phyloP scores from a whole-genome alignment of 306 rosid species.

The Abrus pulchellus region DNA sequence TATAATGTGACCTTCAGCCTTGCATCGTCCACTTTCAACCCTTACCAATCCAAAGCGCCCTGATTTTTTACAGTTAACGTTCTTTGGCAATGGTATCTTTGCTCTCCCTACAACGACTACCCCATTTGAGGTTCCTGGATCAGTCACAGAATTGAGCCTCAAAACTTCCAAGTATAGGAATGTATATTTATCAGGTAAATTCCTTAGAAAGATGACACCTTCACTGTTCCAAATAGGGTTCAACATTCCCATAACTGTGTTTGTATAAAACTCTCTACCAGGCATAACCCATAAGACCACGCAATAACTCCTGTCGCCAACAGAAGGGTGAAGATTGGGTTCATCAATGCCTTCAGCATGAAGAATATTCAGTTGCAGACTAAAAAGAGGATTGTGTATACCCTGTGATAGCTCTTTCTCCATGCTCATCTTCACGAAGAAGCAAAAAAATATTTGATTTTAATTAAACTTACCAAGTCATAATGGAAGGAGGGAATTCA shows the following conservation, averaged over 20 bases:
- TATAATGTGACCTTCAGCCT: background rate
- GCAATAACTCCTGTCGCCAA: background rate
- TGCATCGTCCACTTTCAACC: background rate
- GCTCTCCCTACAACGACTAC: background rate
- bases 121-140: conserved; percentile 19
- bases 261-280: background rate
- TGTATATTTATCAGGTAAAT: background rate
- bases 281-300: background rate
- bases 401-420: background rate
- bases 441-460: too few species aligned
- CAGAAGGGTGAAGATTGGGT: background rate
- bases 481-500: too few species aligned
- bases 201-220: background rate
- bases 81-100: conserved; percentile 20
- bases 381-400: background rate
- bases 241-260: background rate
- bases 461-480: too few species aligned
- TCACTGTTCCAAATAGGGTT: background rate
- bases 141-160: background rate
- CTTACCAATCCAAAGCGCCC: background rate
- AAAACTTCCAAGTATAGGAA: conserved; percentile 25
- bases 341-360: background rate
- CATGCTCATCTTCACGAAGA: background rate
- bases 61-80: fast-evolving
- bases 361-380: background rate